Evolutionary conservation across 257 asterid genomes (phyloP).

Genomic region (Salvia splendens): DNA sequence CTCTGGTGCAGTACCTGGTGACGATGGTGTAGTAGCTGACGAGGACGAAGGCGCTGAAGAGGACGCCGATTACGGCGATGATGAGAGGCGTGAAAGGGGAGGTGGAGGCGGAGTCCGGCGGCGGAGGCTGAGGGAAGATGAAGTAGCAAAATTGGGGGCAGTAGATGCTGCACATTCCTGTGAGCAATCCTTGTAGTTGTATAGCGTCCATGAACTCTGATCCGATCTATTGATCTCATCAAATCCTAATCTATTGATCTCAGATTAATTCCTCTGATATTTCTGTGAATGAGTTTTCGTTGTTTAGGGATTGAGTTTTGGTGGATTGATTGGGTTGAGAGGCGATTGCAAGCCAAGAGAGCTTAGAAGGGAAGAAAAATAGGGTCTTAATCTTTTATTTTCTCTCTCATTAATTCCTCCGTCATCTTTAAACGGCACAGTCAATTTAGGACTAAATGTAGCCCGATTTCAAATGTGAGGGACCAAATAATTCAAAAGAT

Average conservation of each 20-base stretch:
- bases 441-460: no score
- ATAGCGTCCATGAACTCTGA: conserved; percentile 65
- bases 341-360: conserved; percentile 31
- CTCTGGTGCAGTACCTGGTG: conserved; percentile 51
- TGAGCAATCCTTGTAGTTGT: conserved; percentile 63
- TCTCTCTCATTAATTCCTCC: no score
- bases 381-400: background rate
- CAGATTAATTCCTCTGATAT: background rate
- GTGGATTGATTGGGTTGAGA: conserved; percentile 18
- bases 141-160: conserved; percentile 86
- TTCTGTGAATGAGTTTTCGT: conserved; percentile 1
- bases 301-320: background rate
- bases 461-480: no score
- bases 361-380: conserved; percentile 48
- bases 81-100: conserved; percentile 58
- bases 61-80: conserved; percentile 49
- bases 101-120: conserved; percentile 30
- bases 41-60: conserved; percentile 46
- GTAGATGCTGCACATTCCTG: conserved; percentile 64
- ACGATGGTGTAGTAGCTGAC: conserved; percentile 54
- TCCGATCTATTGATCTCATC: conserved; percentile 59
- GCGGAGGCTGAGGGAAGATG: conserved; percentile 77
- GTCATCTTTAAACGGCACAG: no score
- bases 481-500: no score
- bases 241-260: background rate